These are phyloP conservation scores for Aspergillus sp. DNA, from an alignment of 2,329 filamentous ascomycete species.

Conservation along the genomic window DNA sequence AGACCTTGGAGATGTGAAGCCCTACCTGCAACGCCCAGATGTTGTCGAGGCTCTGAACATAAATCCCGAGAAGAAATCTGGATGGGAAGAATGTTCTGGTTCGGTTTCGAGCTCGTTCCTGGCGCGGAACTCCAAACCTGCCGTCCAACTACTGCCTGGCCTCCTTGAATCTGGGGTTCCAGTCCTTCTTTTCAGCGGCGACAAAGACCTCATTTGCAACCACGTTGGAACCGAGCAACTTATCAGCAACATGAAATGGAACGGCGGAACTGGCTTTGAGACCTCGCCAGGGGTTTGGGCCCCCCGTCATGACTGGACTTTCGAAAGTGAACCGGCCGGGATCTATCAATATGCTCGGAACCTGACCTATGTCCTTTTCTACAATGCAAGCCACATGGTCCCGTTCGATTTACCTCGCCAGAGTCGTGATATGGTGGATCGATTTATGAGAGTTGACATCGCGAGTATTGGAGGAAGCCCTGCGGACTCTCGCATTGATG, in stretches of 20 bases:
- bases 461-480: conserved; percentile 79
- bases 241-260: conserved; percentile 89
- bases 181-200: conserved; percentile 86
- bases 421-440: conserved; percentile 92
- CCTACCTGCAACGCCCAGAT: conserved; percentile 80
- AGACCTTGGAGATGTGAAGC: conserved; percentile 73
- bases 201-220: conserved; percentile 95
- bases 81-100: conserved; percentile 89
- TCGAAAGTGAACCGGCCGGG: conserved; percentile 82
- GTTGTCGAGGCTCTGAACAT: conserved; percentile 80
- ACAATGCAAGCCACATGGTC: conserved; percentile 97
- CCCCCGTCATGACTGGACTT: conserved; percentile 89
- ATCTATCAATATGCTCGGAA: conserved; percentile 95
- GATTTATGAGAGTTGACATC: conserved; percentile 92
- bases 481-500: conserved; percentile 77
- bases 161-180: conserved; percentile 71
- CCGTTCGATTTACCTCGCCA: conserved; percentile 88
- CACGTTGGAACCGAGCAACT: conserved; percentile 89
- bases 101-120: conserved; percentile 72
- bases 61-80: conserved; percentile 74
- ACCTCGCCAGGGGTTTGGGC: conserved; percentile 82
- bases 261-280: conserved; percentile 88
- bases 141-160: conserved; percentile 72
- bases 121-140: conserved; percentile 68
- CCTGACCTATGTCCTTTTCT: conserved; percentile 90